Conservation (phyloP, 2,329 filamentous ascomycete species). For the Plectosphaerella cucumerina region DNA sequence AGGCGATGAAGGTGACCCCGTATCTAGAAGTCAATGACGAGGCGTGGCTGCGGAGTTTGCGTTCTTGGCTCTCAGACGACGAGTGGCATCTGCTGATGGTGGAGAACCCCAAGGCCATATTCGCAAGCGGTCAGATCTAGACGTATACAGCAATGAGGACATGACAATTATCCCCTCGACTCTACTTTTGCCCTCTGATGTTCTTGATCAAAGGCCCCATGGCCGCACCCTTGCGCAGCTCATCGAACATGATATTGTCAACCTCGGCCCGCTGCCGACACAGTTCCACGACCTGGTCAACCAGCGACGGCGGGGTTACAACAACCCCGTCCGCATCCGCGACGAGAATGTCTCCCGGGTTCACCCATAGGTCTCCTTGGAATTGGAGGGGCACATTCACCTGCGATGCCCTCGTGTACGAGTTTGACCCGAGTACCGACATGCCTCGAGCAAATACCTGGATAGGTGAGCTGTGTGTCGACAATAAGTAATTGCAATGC, state of each 20-base stretch:
- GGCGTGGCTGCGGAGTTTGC: slow-evolving; percentile 16
- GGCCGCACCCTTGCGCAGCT: slow-evolving; percentile 5
- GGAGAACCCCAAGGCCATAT: slow-evolving; percentile 2
- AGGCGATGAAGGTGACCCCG: slow-evolving; percentile 25
- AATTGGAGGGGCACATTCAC: slow-evolving; percentile 22
- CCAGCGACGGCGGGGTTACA: slow-evolving; percentile 16
- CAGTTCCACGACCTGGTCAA: slow-evolving; percentile 19
- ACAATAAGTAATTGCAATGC: neutral
- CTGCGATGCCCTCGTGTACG: slow-evolving; percentile 21
- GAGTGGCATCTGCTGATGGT: slow-evolving; percentile 18
- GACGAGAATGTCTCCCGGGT: slow-evolving; percentile 23
- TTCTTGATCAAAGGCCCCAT: slow-evolving; percentile 7
- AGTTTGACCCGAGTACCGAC: slow-evolving; percentile 23
- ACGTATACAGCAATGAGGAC: too few relatives aligned
- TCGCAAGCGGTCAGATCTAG: neutral
- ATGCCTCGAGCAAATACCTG: slow-evolving; percentile 21
- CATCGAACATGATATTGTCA: slow-evolving; percentile 19
- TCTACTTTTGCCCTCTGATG: neutral
- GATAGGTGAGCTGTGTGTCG: neutral
- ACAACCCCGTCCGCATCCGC: slow-evolving; percentile 24
- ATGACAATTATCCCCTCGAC: neutral
- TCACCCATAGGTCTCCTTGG: slow-evolving; percentile 20
- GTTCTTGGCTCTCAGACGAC: slow-evolving; percentile 16
- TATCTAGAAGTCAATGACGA: slow-evolving; percentile 18
- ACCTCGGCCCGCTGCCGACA: slow-evolving; percentile 22